These are phyloP conservation scores for Microsporum canis DNA, from an alignment of 2,329 filamentous ascomycete genomes.

Conservation along the genomic window DNA sequence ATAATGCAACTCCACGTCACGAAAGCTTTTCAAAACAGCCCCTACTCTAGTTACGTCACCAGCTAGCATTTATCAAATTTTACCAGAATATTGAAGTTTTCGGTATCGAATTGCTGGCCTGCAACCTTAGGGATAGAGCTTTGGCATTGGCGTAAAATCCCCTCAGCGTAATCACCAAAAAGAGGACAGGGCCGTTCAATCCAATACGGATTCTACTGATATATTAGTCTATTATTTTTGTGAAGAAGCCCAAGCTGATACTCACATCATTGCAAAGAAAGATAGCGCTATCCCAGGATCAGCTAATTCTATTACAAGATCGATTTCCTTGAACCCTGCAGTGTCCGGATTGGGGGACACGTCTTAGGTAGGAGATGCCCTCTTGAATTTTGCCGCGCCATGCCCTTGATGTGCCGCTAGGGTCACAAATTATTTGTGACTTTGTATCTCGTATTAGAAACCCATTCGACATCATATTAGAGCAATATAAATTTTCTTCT, in stretches of 20 bases:
- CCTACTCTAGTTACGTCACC: not conserved
- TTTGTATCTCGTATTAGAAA: not conserved
- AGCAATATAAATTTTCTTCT: not conserved
- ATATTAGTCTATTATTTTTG: not conserved
- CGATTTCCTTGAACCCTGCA: not conserved
- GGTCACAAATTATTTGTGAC: not conserved
- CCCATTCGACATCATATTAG: not conserved
- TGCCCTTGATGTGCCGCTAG: not conserved
- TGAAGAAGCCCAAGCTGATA: not conserved
- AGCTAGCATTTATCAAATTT: not conserved
- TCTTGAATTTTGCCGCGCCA: not conserved
- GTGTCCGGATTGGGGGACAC: not conserved
- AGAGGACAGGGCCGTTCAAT: not conserved
- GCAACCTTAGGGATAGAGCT: not conserved
- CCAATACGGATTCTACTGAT: not conserved
- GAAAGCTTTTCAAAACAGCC: not conserved
- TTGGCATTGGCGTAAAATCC: not conserved
- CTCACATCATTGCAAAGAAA: slow-evolving; percentile 5
- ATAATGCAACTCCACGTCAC: too few species aligned
- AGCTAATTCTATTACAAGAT: not conserved
- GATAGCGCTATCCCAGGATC: not conserved
- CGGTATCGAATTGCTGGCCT: not conserved
- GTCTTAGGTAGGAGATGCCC: not conserved
- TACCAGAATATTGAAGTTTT: not conserved
- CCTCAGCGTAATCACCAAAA: not conserved